These are phyloP conservation scores for Komagataella mondaviorum DNA, from an alignment of 805 yeast species.

Conservation along the genomic window DNA sequence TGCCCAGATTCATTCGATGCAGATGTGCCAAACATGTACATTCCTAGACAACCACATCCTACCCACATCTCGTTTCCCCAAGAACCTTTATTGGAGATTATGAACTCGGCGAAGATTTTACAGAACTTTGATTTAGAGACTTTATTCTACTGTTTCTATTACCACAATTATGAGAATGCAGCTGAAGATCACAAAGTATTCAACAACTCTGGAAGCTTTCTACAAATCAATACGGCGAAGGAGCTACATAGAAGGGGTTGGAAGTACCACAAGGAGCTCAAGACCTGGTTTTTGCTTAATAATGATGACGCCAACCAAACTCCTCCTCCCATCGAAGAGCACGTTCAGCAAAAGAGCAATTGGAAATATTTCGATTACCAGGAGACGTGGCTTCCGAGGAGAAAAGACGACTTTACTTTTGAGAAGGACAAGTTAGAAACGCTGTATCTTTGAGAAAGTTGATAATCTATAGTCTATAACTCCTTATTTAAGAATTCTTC, in stretches of 20 bases:
- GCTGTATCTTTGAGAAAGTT: background rate
- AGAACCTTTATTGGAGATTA: slow-evolving; percentile 59
- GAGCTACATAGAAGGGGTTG: slow-evolving; percentile 75
- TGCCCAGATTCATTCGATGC: slow-evolving; percentile 93
- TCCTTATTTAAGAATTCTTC: slow-evolving; percentile 52
- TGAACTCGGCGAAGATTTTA: slow-evolving; percentile 46
- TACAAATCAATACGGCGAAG: slow-evolving; percentile 65
- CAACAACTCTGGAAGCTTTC: slow-evolving; percentile 35
- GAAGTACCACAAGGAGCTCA: slow-evolving; percentile 57
- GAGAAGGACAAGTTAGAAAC: slow-evolving; percentile 8
- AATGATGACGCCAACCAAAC: slow-evolving; percentile 34
- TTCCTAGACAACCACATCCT: slow-evolving; percentile 71
- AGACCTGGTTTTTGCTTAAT: slow-evolving; percentile 73
- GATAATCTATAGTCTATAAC: background rate
- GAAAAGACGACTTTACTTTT: slow-evolving; percentile 25
- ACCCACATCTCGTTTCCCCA: slow-evolving; percentile 85
- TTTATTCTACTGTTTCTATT: slow-evolving; percentile 84
- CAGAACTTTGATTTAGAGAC: slow-evolving; percentile 76
- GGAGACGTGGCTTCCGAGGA: slow-evolving; percentile 31
- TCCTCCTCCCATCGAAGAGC: slow-evolving; percentile 7
- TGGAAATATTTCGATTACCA: slow-evolving; percentile 29
- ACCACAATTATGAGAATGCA: slow-evolving; percentile 25
- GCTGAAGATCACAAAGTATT: background rate
- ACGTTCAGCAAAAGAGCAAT: slow-evolving; percentile 24
- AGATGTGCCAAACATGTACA: slow-evolving; percentile 63